Evolutionary conservation across 441 rosid genomes (phyloP), one percentile per base, ranked within the genome.

Genomic region (Adansonia grandidieri): DNA sequence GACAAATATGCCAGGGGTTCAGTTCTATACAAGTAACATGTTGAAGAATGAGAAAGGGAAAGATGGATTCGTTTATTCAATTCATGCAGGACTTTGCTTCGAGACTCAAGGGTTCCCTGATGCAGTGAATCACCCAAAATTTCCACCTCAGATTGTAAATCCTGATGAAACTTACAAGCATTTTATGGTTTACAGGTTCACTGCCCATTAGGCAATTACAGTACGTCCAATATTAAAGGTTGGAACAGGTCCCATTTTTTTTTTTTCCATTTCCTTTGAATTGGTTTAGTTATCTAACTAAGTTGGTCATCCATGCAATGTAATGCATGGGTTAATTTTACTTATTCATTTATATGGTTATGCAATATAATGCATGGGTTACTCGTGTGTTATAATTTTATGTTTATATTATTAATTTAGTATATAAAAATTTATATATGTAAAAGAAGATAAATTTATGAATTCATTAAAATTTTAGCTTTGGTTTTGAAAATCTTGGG

Each of bases 71-170:
- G 86, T 88, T 47, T 95, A 91, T 66, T 0, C 24, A 1, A 82
- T 79, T 37, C 67, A 87, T 75, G 94, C 82, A 0, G 97, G 92
- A 1, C 9, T 92, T 67, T 83, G 89, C 70, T 80, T 90, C 81
- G 96, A 95, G 90, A 92, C 97, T 61, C 97, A 88, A 77, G 98
- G 93, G 5, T 89, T 89, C 72, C 93, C 91, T 0, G 90, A 88
- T 74, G 76, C 91, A 0, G 91, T 91, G 28, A 88, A 89, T 77
- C 85, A 88, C 10, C 89, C 80, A 0, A 80, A 82, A 64, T 89
- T 91, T 71, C 95, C 90, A 56, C 82, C 86, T 0, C 91, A 88
- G 82, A 80, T 86, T 68, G 87, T 91, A 11, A 54, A 78, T 20
- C 88, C 86, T 4, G 88, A 90, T 20, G 77, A 83, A 47, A 78